Evolutionary conservation across 2,329 filamentous ascomycete genomes (phyloP).

Genomic region (Fusarium cicatricum): DNA sequence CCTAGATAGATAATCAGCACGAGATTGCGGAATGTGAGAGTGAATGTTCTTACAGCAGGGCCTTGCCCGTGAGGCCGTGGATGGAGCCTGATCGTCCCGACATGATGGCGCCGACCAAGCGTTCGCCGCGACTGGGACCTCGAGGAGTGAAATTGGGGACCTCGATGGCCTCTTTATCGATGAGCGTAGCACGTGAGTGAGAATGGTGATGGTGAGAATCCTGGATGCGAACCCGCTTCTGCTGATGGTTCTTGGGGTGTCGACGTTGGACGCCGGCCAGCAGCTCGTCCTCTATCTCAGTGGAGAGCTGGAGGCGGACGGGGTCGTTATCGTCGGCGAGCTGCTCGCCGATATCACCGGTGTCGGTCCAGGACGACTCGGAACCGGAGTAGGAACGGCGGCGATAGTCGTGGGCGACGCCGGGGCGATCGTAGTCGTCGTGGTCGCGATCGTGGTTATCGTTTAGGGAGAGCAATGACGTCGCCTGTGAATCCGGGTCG

Average conservation of each 20-base stretch:
- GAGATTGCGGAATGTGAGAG: neutral
- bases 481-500: slow-evolving; percentile 53
- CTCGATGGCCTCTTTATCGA: slow-evolving; percentile 80
- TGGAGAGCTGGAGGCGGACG: slow-evolving; percentile 73
- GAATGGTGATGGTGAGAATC: slow-evolving; percentile 51
- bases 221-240: slow-evolving; percentile 76
- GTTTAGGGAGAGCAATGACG: slow-evolving; percentile 47
- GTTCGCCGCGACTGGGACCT: slow-evolving; percentile 71
- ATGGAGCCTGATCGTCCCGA: slow-evolving; percentile 78
- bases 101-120: slow-evolving; percentile 85
- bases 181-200: slow-evolving; percentile 51
- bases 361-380: slow-evolving; percentile 87
- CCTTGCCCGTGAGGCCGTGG: slow-evolving; percentile 94
- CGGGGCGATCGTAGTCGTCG: slow-evolving; percentile 44
- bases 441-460: slow-evolving; percentile 56
- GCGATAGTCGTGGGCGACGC: slow-evolving; percentile 19
- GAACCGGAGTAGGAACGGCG: slow-evolving; percentile 63
- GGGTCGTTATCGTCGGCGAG: slow-evolving; percentile 83
- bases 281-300: slow-evolving; percentile 70
- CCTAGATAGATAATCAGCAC: slow-evolving; percentile 55
- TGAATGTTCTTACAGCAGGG: slow-evolving; percentile 74
- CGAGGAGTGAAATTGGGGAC: slow-evolving; percentile 75
- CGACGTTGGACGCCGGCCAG: slow-evolving; percentile 60
- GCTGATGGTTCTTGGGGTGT: slow-evolving; percentile 52
- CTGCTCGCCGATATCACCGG: slow-evolving; percentile 94